Evolutionary conservation across 1,284 basidiomycete genomes (phyloP).

Genomic region (Marasmius oreades): DNA sequence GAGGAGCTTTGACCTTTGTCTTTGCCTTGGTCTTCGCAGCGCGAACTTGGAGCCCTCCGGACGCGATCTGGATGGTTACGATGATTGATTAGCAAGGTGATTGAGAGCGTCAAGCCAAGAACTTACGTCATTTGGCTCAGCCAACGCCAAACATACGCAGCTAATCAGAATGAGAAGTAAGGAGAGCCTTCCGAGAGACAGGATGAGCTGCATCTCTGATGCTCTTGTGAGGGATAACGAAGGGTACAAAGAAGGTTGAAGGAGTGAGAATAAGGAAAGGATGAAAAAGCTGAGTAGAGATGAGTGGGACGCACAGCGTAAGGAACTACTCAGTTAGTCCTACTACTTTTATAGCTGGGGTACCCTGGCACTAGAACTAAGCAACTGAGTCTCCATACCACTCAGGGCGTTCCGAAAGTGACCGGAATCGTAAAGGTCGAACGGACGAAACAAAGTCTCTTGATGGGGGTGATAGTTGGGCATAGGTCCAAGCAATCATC

Average conservation of each 20-base stretch:
- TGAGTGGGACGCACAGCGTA: background rate
- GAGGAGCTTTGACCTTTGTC: background rate
- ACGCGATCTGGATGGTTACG: background rate
- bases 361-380: no score
- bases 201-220: background rate
- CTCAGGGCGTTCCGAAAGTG: no score
- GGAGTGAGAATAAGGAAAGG: background rate
- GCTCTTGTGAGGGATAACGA: background rate
- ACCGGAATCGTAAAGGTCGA: no score
- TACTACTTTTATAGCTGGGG: background rate
- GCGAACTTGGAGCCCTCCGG: background rate
- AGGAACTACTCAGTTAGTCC: background rate
- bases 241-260: no score
- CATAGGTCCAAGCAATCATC: no score
- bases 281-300: background rate
- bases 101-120: background rate
- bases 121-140: background rate
- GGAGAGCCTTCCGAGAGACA: background rate
- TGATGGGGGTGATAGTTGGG: no score
- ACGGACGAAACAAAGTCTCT: no score
- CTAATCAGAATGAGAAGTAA: background rate
- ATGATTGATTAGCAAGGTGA: background rate
- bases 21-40: background rate
- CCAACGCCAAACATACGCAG: background rate
- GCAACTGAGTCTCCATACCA: no score